Evolutionary conservation across 805 yeast species (phyloP), one percentile per base, ranked within the genome.

Genomic region (Cyberlindnera misumaiensis): DNA sequence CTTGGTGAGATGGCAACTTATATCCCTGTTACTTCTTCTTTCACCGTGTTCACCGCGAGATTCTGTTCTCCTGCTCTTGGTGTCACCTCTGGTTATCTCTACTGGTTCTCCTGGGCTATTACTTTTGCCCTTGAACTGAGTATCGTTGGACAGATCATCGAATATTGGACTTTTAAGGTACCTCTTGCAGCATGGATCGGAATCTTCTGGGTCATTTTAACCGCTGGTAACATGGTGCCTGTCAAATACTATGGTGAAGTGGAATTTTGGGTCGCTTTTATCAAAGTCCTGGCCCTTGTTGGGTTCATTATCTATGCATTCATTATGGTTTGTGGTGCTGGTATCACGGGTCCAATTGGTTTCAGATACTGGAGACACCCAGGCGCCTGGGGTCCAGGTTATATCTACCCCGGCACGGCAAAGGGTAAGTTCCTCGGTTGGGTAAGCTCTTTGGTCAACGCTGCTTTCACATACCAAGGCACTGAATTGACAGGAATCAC

Each of bases 1-100:
- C 63, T 82, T 40, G 89, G 88, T 52, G 90, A 83, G 59, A 80
- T 83, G 89, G 87, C 87, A 36, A 80, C 88, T 13, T 78, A 72
- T 48, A 77, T 82, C 13, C 89, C 89, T 4, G 73, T 79, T 29
- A 64, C 80, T 4, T 67, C 77, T 1, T 78, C 86, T 1, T 79
- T 80, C 60, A 73, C 83, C 22, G 83, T 78, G 33, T 81, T 80
- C 56, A 73, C 79, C 26, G 67, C 82, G 8, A 65, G 82, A 48
- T 82, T 80, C 65, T 58, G 81, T 26, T 74, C 81, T 8, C 80
- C 78, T 12, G 73, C 89, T 7, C 58, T 79, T 28, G 90, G 89
- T 39, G 82, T 81, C 33, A 77, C 86, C 16, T 76, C 75, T 45
- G 83, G 84, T 40, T 80, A 80, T 69, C 67, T 74, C 65, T 83